Base-by-base conservation (phyloP, 2,329 filamentous ascomycete species). In the Escovopsis sp. region DNA sequence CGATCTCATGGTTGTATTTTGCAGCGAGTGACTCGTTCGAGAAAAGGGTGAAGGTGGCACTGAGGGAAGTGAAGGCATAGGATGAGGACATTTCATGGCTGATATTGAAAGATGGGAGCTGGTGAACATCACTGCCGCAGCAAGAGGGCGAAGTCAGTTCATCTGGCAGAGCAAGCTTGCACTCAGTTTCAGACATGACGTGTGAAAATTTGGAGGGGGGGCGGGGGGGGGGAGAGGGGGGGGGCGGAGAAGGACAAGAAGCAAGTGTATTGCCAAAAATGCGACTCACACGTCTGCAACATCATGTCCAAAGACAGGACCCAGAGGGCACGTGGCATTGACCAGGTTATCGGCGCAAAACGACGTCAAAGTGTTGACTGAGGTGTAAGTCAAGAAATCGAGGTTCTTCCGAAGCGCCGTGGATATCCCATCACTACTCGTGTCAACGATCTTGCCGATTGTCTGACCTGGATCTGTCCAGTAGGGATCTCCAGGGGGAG, bases 51-150 rank as follows among this genome's bases (percentile, higher is more conserved):
- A 95, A 70, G 0, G 76, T 85, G 8, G 84, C 70, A 7, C 78
- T 71, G 48, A 96, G 78, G 2, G 88, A 89, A 2, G 84, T 72
- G 56, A 98, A 94, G 5, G 84, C 74, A 58, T 94, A 98, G 0
- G 77, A 76, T n/a, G 85, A 85, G 48, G 71, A 68, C 58, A 96
- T 81, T 47, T 85, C 71, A 58, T 87, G 77, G 27, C 71, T 69
- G 29, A 94, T 63, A 41, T 75, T 79, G 56, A 95, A 80, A 1
- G 82, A 80, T 3, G 82, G 84, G 33, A 94, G 66, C 9, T 57
- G 57, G 50, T 67, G 62, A 14, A 61, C 48, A 40, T 55, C 51
- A 41, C 61, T 64, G 48, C 40, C 39, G 27, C 39, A 34, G 40
- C 14, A 30, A 32, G 13, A n/a, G 14, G 30, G 5, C 11, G 14